phyloP scores from a whole-genome alignment of 2,329 filamentous ascomycete genomes.

The Venturia asperata region DNA sequence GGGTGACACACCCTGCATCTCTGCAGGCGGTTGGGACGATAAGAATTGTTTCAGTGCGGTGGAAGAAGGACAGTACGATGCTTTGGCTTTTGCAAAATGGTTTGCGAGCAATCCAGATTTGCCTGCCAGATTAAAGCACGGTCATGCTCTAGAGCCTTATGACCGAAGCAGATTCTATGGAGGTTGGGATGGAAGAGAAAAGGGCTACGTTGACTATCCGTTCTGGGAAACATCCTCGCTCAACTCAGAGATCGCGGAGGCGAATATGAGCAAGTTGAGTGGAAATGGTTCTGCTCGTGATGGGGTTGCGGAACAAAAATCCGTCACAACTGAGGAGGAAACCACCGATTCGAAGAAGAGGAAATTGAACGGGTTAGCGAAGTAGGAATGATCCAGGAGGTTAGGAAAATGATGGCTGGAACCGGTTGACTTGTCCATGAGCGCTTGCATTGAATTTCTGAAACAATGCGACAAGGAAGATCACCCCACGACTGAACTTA shows the following conservation, averaged over 20 bases:
- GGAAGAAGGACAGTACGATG: slow-evolving; percentile 35
- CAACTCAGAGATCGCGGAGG: not conserved
- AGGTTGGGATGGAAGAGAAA: slow-evolving; percentile 25
- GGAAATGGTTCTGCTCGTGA: not conserved
- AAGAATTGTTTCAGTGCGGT: slow-evolving; percentile 35
- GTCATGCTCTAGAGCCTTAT: slow-evolving; percentile 39
- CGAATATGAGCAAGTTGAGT: not conserved
- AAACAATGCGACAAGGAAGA: no score
- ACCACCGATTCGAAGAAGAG: not conserved
- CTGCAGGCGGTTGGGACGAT: slow-evolving; percentile 15
- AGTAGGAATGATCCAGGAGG: not conserved
- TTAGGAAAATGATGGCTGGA: no score
- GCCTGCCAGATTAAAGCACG: slow-evolving; percentile 39
- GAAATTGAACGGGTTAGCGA: not conserved
- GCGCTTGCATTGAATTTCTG: no score
- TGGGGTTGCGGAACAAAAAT: not conserved
- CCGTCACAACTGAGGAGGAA: not conserved
- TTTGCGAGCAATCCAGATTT: slow-evolving; percentile 46
- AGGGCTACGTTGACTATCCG: slow-evolving; percentile 39
- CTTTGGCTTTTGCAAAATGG: slow-evolving; percentile 38
- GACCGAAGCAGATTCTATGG: slow-evolving; percentile 42
- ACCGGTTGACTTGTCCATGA: no score
- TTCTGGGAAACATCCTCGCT: slow-evolving; percentile 23
- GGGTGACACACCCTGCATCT: slow-evolving; percentile 24
- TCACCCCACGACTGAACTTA: no score